phyloP scores from a whole-genome alignment of 2,329 filamentous ascomycete species.

The Dactylonectria estremocensis region DNA sequence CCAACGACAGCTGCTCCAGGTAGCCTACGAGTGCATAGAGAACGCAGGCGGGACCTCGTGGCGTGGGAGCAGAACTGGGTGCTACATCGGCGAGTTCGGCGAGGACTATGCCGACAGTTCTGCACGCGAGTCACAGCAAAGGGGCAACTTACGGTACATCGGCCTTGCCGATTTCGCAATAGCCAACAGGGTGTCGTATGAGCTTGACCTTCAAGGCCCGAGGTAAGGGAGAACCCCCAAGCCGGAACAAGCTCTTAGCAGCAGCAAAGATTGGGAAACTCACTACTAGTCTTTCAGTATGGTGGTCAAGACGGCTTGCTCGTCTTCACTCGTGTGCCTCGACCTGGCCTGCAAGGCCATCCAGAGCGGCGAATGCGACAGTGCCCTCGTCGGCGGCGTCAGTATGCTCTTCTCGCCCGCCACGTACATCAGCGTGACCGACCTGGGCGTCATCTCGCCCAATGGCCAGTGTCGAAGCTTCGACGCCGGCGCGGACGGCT shows the following conservation, averaged over 20 bases:
- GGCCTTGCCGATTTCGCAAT: conserved; percentile 10
- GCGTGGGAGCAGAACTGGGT: background rate
- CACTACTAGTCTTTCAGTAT: no score
- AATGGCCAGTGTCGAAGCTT: conserved; percentile 50
- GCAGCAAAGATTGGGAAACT: no score
- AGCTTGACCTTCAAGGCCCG: conserved; percentile 8
- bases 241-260: no score
- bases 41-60: background rate
- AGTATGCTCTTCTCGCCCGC: conserved; percentile 41
- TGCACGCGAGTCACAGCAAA: no score
- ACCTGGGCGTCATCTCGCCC: conserved; percentile 42
- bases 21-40: background rate
- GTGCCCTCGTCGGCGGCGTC: conserved; percentile 43
- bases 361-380: conserved; percentile 31
- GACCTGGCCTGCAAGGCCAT: conserved; percentile 26
- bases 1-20: background rate
- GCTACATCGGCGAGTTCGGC: background rate
- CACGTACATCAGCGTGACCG: conserved; percentile 34
- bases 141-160: no score
- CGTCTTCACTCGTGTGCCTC: background rate
- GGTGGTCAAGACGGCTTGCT: conserved; percentile 2
- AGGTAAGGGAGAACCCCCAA: no score
- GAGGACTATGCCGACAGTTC: conserved; percentile 5
- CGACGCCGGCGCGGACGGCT: conserved; percentile 57
- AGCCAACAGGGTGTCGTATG: background rate